Percentiles rank a stretch among this genome's conserved stretches.
Evolutionary conservation across 352 stramenopile species (phyloP).

Genomic region (Phytopythium ostracodes): DNA sequence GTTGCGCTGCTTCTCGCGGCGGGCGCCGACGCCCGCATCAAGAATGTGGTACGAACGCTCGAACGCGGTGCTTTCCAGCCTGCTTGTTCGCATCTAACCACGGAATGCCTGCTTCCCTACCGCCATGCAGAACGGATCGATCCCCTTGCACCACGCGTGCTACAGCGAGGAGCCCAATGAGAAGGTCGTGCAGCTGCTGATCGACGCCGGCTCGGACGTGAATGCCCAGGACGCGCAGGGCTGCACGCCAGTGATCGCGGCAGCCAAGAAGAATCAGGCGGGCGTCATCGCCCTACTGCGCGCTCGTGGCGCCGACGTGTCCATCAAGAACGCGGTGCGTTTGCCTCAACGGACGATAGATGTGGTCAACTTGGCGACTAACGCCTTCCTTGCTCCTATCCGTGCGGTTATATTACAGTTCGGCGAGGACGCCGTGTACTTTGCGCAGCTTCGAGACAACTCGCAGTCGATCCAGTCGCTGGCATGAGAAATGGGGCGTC

Average conservation of each 20-base stretch:
- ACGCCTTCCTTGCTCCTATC: background rate
- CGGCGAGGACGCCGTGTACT: constrained; percentile 62
- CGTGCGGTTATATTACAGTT: constrained; percentile 24
- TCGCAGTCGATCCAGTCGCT: constrained; percentile 41
- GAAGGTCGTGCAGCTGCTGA: constrained; percentile 46
- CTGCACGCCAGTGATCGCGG: constrained; percentile 63
- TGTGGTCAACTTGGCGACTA: background rate
- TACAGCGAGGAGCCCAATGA: constrained; percentile 63
- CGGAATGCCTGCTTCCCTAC: background rate
- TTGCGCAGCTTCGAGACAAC: constrained; percentile 58
- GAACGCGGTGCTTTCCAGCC: background rate
- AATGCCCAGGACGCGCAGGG: constrained; percentile 59
- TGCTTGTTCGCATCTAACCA: background rate
- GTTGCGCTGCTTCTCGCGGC: constrained; percentile 49
- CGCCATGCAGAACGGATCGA: constrained; percentile 51
- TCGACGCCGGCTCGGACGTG: constrained; percentile 56
- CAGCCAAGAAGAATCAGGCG: constrained; percentile 71
- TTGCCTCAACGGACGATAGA: background rate
- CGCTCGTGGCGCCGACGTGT: constrained; percentile 41
- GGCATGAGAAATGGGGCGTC: constrained; percentile 5
- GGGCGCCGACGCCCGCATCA: constrained; percentile 34
- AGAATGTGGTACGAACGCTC: constrained; percentile 46
- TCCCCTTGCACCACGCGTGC: constrained; percentile 71
- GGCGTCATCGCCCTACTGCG: constrained; percentile 52
- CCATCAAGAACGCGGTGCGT: constrained; percentile 41